Percentiles rank a stretch among this genome's conserved stretches.
Evolutionary conservation across 495 filamentous ascomycete genomes (phyloP).

Genomic region (Ramalina peruviana): DNA sequence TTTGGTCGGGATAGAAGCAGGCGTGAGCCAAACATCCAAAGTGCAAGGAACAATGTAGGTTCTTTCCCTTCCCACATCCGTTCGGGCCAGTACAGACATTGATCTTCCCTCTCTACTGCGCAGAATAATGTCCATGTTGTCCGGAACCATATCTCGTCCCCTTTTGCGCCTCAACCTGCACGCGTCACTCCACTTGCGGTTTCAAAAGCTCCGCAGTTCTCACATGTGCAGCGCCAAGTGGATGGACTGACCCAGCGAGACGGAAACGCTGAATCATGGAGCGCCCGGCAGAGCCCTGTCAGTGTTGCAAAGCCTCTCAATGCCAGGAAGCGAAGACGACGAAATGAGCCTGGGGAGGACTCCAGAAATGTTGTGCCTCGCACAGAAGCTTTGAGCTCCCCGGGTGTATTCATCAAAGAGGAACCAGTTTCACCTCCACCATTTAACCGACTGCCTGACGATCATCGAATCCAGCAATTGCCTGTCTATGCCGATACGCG

Average conservation of each 20-base stretch:
- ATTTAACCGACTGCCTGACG: slow-evolving; percentile 35
- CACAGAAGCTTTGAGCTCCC: slow-evolving; percentile 19
- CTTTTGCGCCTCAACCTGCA: slow-evolving; percentile 68
- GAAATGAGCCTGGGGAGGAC: slow-evolving; percentile 23
- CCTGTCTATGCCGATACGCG: slow-evolving; percentile 34
- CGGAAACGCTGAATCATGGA: slow-evolving; percentile 2
- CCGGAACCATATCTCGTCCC: slow-evolving; percentile 51
- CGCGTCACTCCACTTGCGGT: slow-evolving; percentile 64
- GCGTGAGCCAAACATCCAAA: slow-evolving; percentile 4
- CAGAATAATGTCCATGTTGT: slow-evolving; percentile 33
- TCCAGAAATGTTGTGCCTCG: slow-evolving; percentile 21
- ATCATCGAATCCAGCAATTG: slow-evolving; percentile 26
- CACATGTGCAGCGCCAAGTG: slow-evolving; percentile 14
- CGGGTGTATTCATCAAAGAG: slow-evolving; percentile 61
- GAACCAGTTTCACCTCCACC: slow-evolving; percentile 79
- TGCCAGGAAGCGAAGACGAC: slow-evolving; percentile 36
- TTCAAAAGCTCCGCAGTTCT: slow-evolving; percentile 42
- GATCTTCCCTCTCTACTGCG: slow-evolving; percentile 7
- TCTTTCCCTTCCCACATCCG: background rate
- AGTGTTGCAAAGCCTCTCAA: slow-evolving; percentile 20
- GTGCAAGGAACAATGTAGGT: background rate
- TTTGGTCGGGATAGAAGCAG: slow-evolving; percentile 8
- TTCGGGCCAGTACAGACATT: background rate
- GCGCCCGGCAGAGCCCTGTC: slow-evolving; percentile 24
- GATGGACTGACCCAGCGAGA: slow-evolving; percentile 4